Percentiles rank a stretch among this genome's conserved stretches.
These are phyloP conservation scores for Colletotrichum eleusines DNA, from an alignment of 2,329 filamentous ascomycete genomes.

Conservation along the genomic window DNA sequence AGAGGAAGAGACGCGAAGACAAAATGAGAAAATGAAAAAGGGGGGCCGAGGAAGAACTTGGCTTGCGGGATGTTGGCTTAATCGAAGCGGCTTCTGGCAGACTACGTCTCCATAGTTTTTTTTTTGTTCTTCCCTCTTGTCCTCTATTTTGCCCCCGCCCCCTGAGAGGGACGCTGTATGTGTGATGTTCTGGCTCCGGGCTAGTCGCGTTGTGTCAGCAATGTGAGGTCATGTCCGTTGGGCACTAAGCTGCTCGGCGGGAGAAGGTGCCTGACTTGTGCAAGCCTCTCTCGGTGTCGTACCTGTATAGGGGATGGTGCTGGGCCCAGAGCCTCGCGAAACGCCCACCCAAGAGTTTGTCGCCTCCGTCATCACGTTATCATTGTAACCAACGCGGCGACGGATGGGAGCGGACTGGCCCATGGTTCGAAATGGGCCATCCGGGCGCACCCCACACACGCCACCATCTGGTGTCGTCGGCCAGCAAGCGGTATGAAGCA, in stretches of 20 bases:
- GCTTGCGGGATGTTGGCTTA: slow-evolving; percentile 35
- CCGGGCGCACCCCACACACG: slow-evolving; percentile 31
- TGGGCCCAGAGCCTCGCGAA: slow-evolving; percentile 5
- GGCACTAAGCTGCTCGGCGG: slow-evolving; percentile 12
- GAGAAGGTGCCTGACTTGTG: neutral
- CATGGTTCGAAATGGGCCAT: slow-evolving; percentile 12
- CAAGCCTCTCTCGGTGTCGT: neutral
- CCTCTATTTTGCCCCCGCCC: neutral
- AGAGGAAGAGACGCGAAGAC: slow-evolving; percentile 7
- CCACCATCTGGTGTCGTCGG: slow-evolving; percentile 38
- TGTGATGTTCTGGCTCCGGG: slow-evolving; percentile 12
- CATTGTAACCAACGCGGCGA: slow-evolving; percentile 6
- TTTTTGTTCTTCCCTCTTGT: neutral
- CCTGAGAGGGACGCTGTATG: slow-evolving; percentile 11
- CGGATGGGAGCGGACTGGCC: slow-evolving; percentile 1
- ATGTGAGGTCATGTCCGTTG: slow-evolving; percentile 9
- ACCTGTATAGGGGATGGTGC: neutral
- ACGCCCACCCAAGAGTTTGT: neutral
- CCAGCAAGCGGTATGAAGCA: slow-evolving; percentile 20
- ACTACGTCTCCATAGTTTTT: slow-evolving; percentile 22
- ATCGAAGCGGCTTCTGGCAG: slow-evolving; percentile 32
- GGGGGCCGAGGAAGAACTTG: slow-evolving; percentile 16
- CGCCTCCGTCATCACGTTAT: neutral
- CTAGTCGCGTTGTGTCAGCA: neutral
- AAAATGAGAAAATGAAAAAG: neutral